phyloP scores from a whole-genome alignment of 73 alveolate species.

The Paramecium caudatum region DNA sequence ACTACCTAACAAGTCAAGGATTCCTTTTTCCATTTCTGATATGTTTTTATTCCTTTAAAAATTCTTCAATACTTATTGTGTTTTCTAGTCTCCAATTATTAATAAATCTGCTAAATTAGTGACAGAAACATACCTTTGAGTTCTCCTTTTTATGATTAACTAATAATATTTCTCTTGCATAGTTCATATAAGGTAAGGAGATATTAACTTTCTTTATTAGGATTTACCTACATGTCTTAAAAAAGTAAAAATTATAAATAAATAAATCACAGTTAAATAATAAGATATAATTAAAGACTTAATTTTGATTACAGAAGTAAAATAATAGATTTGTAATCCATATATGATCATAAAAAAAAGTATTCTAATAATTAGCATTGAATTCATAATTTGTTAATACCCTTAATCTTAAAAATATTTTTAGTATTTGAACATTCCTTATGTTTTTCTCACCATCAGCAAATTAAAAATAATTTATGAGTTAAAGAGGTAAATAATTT shows the following conservation, averaged over 20 bases:
- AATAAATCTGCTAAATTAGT: conserved; percentile 20
- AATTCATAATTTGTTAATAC: no score
- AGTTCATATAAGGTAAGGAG: conserved; percentile 12
- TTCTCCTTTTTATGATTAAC: conserved; percentile 34
- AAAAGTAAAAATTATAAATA: conserved; percentile 15
- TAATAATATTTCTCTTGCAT: conserved; percentile 20
- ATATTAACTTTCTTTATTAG: conserved; percentile 44
- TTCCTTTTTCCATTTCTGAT: conserved; percentile 14
- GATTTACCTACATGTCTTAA: conserved; percentile 21
- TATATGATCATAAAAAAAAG: no score
- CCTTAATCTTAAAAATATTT: no score
- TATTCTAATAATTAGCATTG: no score
- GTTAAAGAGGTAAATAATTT: no score
- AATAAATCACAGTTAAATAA: background rate
- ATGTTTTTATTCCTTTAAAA: background rate
- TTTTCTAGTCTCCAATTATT: conserved; percentile 11
- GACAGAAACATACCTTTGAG: conserved; percentile 2
- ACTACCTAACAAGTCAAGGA: conserved; percentile 16
- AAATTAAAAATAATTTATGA: no score
- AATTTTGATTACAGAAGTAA: no score
- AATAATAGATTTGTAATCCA: no score
- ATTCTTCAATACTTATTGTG: background rate
- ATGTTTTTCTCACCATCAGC: no score
- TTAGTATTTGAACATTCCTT: no score
- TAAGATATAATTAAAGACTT: background rate